Evolutionary conservation across 108 stramenopile species (phyloP), one percentile per base, ranked within the genome.

Genomic region (Cyclotella kingstonii): DNA sequence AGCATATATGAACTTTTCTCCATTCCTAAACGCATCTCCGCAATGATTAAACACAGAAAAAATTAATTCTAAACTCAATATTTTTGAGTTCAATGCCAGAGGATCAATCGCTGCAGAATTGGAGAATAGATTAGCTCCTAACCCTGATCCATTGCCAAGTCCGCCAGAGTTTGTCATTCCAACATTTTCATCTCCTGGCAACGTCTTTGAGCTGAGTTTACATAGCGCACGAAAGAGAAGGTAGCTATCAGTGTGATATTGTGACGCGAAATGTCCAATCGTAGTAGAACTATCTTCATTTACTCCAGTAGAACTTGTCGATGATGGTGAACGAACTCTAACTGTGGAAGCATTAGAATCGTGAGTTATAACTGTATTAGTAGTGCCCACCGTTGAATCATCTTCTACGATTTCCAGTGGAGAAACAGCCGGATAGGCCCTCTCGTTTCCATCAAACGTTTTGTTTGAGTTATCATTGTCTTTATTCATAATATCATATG

Each of bases 151-250:
- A 11, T 21, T 33, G 1, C 5, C 49, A 22, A 49, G 38, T 15
- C 25, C 36, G 46, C 23, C 43, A 4, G 58, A 30, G 0, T 27
- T 62, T 46, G 41, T 54, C 10, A 34, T 42, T 8, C 34, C 42
- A 7, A 60, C 56, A 44, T 83, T 83, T 57, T 76, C 77, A 56
- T 88, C 84, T 1, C 81, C 91, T 5, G 81, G 81, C 4, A 94
- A 61, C 27, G 85, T 87, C 67, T 96, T 98, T 26, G 88, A 84
- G 42, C 81, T 86, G 30, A 98, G 72, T 64, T 94, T 95, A 81
- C 98, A 97, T 15, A 99, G 76, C 1, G 96, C 95, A 5, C 99
- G 89, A 62, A 98, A 93, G 40, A 98, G 75, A 52, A 96, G 80
- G 64, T 93, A 98, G 45, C 89, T 84, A 70, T 99, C 98, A 27